Evolutionary conservation across 768 basidiomycete species (phyloP), one percentile per base, ranked within the genome.

Genomic region (Boletus edulis): DNA sequence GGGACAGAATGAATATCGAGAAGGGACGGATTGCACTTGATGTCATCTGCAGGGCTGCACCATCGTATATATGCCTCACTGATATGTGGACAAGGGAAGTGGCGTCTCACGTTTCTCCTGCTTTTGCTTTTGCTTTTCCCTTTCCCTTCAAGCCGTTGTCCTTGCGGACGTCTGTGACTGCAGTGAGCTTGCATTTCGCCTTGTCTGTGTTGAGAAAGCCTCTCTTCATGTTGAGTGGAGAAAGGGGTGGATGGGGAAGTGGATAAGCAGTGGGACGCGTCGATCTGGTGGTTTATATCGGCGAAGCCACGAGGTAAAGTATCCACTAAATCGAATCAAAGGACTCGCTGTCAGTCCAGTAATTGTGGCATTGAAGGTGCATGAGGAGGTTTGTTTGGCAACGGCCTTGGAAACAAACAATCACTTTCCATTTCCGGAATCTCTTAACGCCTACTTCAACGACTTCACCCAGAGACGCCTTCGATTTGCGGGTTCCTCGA

Each of bases 101-200:
- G 34, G 11, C 4, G 10, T 17, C 57, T 61, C 15, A 61, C 58
- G 12, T 29, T 47, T 44, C 13, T 47, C 43, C 51, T 50, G 7
- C 44, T 37, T 32, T 52, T 4, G 14, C 53, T 32, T 58, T 46
- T 6, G 15, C 52, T 27, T 54, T 62, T 15, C 8, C 32, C 9
- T 53, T 29, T 29, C 27, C 27, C 9, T 29, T 29, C 29, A 29
- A 29, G 29, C 9, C 29, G 29, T 29, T 29, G 9, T 27, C 48
- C n/a, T 46, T 17, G 18, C 14, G 27, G 34, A 4, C 69, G 67
- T 51, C 71, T 72, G 15, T 18, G 4, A 37, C 55, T 37, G 41
- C 35, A 4, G 43, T 22, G 50, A 77, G 46, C 63, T 76, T 32
- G 14, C 14, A 49, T 43, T 56, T 67, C 11, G 63, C 61, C 46